Percentiles rank a stretch among this genome's conserved stretches.
phyloP scores from a whole-genome alignment of 768 basidiomycete species.

The Sistotremastrum niveocremeum region DNA sequence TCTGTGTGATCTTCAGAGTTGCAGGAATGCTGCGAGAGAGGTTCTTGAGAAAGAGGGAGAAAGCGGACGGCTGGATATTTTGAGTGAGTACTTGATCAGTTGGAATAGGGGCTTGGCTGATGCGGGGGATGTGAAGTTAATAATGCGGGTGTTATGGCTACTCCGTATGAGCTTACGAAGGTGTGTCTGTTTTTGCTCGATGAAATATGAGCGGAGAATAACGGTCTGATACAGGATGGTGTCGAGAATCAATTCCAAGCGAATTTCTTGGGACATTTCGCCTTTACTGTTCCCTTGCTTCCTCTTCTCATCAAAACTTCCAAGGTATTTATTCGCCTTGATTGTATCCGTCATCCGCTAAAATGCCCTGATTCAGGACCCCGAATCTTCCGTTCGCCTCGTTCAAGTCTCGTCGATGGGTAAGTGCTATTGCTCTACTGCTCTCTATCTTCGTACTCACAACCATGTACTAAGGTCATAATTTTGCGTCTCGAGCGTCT shows the following conservation, averaged over 20 bases:
- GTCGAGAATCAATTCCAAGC: conserved; percentile 4
- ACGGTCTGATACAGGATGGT: not conserved
- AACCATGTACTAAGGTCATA: not conserved
- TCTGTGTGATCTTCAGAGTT: conserved; percentile 6
- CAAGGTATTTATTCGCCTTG: not conserved
- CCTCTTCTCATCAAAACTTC: conserved; percentile 9
- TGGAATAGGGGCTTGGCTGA: too few relatives aligned
- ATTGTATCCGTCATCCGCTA: not conserved
- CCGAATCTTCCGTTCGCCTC: not conserved
- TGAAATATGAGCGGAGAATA: too few relatives aligned
- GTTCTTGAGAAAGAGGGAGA: conserved; percentile 4
- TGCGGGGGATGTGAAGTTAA: not conserved
- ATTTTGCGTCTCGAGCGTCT: not conserved
- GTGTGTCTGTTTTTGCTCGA: conserved; percentile 1
- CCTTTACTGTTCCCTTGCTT: conserved; percentile 6
- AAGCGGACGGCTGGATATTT: conserved; percentile 6
- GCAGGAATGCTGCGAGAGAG: conserved; percentile 5
- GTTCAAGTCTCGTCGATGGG: not conserved
- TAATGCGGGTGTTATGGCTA: conserved; percentile 7
- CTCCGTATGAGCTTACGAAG: conserved; percentile 9
- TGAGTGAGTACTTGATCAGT: not conserved
- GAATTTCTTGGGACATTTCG: conserved; percentile 13
- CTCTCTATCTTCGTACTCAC: not conserved
- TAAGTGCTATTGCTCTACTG: not conserved
- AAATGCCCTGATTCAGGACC: not conserved